Evolutionary conservation across 2,329 filamentous ascomycete genomes (phyloP).

Genomic region (Fusarium secorum): DNA sequence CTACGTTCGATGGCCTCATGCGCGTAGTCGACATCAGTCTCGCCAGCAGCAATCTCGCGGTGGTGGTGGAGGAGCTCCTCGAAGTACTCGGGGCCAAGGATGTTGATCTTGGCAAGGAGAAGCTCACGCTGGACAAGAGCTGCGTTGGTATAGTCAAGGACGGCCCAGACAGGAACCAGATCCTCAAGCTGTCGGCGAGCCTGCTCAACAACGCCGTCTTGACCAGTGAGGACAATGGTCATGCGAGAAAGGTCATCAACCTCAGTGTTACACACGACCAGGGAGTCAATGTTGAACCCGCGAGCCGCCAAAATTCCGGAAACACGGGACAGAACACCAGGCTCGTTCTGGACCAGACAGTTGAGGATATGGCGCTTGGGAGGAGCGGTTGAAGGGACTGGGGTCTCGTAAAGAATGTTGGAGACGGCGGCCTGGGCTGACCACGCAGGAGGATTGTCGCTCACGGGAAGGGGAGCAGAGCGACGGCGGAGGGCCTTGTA

Average conservation of each 20-base stretch:
- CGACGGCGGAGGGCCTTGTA: slow-evolving; percentile 97
- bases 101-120: slow-evolving; percentile 94
- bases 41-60: slow-evolving; percentile 76
- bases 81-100: slow-evolving; percentile 96
- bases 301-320: slow-evolving; percentile 95
- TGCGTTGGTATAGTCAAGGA: slow-evolving; percentile 92
- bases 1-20: slow-evolving; percentile 49
- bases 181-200: slow-evolving; percentile 95
- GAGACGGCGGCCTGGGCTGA: slow-evolving; percentile 95
- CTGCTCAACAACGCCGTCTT: slow-evolving; percentile 97
- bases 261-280: slow-evolving; percentile 98
- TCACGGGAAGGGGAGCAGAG: slow-evolving; percentile 83
- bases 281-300: slow-evolving; percentile 98
- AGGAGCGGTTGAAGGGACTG: slow-evolving; percentile 80
- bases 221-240: slow-evolving; percentile 96
- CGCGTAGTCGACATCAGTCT: slow-evolving; percentile 55
- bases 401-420: slow-evolving; percentile 98
- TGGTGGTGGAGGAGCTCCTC: slow-evolving; percentile 96
- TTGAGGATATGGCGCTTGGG: slow-evolving; percentile 97
- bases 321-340: slow-evolving; percentile 93
- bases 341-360: slow-evolving; percentile 98
- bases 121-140: slow-evolving; percentile 96
- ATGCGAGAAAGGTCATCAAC: slow-evolving; percentile 96
- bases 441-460: slow-evolving; percentile 77
- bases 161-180: slow-evolving; percentile 96